These are phyloP conservation scores for Sugiyamaella smithiae DNA, from an alignment of 805 yeast genomes.

Conservation along the genomic window DNA sequence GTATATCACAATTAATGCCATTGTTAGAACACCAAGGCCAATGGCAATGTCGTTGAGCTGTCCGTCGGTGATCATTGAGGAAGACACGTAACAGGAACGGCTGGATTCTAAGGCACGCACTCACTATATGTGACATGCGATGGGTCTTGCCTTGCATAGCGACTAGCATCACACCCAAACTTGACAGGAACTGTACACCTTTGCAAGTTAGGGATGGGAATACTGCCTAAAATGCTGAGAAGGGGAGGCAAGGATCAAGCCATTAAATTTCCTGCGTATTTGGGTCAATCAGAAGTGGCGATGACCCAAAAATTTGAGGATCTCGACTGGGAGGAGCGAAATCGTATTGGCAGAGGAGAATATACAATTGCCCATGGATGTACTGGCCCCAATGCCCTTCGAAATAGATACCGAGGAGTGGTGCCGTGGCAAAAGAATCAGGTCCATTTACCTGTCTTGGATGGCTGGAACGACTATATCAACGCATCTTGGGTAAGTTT, in stretches of 20 bases:
- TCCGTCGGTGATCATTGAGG: slow-evolving; percentile 72
- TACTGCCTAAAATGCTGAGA: background rate
- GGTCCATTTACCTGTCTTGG: slow-evolving; percentile 40
- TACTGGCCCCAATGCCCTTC: slow-evolving; percentile 23
- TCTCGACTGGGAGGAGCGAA: slow-evolving; percentile 32
- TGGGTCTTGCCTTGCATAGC: no score
- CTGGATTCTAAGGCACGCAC: no score
- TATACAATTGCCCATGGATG: slow-evolving; percentile 27
- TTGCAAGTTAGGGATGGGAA: no score
- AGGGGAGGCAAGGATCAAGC: slow-evolving; percentile 1
- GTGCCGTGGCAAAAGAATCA: slow-evolving; percentile 64
- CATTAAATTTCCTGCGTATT: slow-evolving; percentile 18
- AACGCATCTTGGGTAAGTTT: slow-evolving; percentile 76
- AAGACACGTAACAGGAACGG: slow-evolving; percentile 8
- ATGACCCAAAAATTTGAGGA: slow-evolving; percentile 16
- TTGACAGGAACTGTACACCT: no score
- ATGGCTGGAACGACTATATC: slow-evolving; percentile 55
- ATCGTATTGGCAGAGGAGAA: slow-evolving; percentile 25
- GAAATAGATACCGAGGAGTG: slow-evolving; percentile 63
- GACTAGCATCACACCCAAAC: no score
- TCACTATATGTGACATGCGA: no score
- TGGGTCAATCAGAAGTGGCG: slow-evolving; percentile 4
- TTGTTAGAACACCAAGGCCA: slow-evolving; percentile 67
- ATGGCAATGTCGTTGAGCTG: slow-evolving; percentile 74
- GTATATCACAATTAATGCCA: slow-evolving; percentile 68